Evolutionary conservation across 352 stramenopile genomes (phyloP), one percentile per base, ranked within the genome.

Genomic region (Phytophthora hybrid): DNA sequence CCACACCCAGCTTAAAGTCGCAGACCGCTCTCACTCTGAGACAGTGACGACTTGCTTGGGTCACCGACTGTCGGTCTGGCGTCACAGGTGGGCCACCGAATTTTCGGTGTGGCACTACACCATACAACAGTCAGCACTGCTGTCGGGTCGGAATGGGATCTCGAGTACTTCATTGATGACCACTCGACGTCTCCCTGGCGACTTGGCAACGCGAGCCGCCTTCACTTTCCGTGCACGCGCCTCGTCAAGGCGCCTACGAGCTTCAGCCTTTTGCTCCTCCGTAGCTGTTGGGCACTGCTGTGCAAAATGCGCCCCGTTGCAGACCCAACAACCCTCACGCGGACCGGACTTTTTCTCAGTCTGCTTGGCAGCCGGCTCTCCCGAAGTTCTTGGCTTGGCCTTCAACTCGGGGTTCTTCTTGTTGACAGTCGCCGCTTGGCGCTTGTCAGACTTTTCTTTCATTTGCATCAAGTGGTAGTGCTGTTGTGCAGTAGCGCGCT

Each of bases 211-310:
- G 10, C 55, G 63, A 4, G 55, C 63, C 5, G 19, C 21, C n/a
- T 70, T 70, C 11, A 56, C 53, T 55, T 63, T 63, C 4, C 31
- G 16, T n/a, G 47, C 31, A 47, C 59, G 46, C 13, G 47, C 59
- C 59, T 66, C 59, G 1, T 41, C 31, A 51, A 66, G 31, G 34
- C 47, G 49, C 59, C 16, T 49, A 7, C 19, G 10, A 53, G 31
- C 46, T 7, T 62, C 54, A 23, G 11, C 26, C 37, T 70, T 70
- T 16, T 70, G 54, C 26, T 34, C 44, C 7, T 56, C 57, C 5
- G 57, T 72, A 9, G 65, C 65, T 23, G 57, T 72, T 11, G 65
- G 51, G 16, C 65, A 66, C 7, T 62, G 56, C 21, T 61, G 56
- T 2, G 51, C 49, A n/a, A 62, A 66, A 37, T 66, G 65, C 32